These are phyloP conservation scores for Geranomyces michiganensis DNA, from an alignment of 192 early-diverging fungal species.

Conservation along the genomic window DNA sequence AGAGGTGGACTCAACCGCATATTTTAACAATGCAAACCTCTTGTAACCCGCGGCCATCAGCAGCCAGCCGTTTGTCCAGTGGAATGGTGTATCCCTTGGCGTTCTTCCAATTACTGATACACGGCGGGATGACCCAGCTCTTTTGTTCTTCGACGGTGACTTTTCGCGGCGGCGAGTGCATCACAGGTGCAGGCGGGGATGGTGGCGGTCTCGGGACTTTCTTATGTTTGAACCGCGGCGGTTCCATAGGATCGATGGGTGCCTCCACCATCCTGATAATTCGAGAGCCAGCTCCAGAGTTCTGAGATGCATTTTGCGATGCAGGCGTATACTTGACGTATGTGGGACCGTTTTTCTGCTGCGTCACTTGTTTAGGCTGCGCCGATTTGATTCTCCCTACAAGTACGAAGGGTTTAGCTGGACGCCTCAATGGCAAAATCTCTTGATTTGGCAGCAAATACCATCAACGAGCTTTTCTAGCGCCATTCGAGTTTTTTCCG, in stretches of 20 bases:
- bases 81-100: constrained; percentile 99
- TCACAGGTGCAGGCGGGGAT: constrained; percentile 94
- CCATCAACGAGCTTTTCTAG: constrained; percentile 85
- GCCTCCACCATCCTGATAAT: constrained; percentile 94
- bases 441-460: background rate
- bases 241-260: constrained; percentile 96
- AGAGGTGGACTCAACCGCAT: background rate
- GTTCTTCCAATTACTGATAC: constrained; percentile 99
- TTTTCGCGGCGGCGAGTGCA: constrained; percentile 98
- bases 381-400: constrained; percentile 66
- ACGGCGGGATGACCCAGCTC: constrained; percentile 98
- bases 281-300: constrained; percentile 79
- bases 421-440: background rate
- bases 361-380: constrained; percentile 61
- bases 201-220: constrained; percentile 83
- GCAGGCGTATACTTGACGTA: constrained; percentile 92
- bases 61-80: constrained; percentile 96
- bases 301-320: constrained; percentile 65
- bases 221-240: constrained; percentile 88
- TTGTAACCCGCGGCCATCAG: constrained; percentile 94
- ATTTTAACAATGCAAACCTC: constrained; percentile 53
- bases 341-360: constrained; percentile 64
- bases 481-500: constrained; percentile 87
- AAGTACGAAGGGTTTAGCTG: background rate
- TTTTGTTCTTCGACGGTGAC: constrained; percentile 94